Percentiles rank a stretch among this genome's conserved stretches.
phyloP scores from a whole-genome alignment of 2,329 filamentous ascomycete genomes.

The Ophiostoma sp. region DNA sequence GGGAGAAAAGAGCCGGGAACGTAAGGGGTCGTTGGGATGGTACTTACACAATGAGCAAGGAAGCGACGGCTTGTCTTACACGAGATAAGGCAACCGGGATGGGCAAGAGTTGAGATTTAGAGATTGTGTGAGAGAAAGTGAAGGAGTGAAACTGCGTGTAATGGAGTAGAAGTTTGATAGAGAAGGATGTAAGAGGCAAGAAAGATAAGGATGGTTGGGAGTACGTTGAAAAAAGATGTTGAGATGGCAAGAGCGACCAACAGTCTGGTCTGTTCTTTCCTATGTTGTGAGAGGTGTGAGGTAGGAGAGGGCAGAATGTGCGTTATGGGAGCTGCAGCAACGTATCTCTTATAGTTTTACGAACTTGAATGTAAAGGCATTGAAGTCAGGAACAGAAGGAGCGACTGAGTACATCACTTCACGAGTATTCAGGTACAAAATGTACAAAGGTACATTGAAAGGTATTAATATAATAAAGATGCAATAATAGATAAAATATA shows the following conservation, averaged over 20 bases:
- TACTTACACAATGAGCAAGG: slow-evolving; percentile 12
- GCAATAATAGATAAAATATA: too few species aligned
- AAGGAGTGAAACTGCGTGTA: neutral
- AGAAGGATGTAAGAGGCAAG: neutral
- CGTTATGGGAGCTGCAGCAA: slow-evolving; percentile 16
- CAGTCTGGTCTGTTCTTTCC: neutral
- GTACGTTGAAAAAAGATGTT: neutral
- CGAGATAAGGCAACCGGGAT: neutral
- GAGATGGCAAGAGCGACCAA: neutral
- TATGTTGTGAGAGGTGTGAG: neutral
- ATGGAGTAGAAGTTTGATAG: neutral
- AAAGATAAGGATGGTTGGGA: neutral
- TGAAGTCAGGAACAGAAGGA: slow-evolving; percentile 19
- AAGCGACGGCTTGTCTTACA: slow-evolving; percentile 1
- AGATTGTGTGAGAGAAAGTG: neutral
- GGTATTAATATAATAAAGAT: neutral
- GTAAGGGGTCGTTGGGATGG: neutral
- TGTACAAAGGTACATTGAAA: neutral
- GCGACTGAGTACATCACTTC: slow-evolving; percentile 4
- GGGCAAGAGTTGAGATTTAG: neutral
- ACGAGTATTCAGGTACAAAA: slow-evolving; percentile 10
- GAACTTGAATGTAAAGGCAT: neutral
- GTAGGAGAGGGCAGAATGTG: slow-evolving; percentile 1
- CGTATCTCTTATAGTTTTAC: slow-evolving; percentile 23
- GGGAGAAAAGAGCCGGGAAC: neutral